phyloP scores from a whole-genome alignment of 768 basidiomycete genomes.

The Nidula microcarpa region DNA sequence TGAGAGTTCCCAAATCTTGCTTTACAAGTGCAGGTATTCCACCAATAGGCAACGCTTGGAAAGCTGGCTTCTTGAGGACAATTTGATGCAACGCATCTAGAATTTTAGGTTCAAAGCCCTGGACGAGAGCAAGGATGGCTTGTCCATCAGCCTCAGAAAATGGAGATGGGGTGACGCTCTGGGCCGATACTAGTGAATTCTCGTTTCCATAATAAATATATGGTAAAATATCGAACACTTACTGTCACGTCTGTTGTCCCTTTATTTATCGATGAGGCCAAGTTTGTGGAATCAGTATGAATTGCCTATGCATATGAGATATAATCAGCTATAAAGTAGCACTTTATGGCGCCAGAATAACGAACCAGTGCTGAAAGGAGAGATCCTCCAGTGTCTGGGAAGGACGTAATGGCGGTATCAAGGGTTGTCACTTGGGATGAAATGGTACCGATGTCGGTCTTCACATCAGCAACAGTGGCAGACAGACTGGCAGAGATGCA shows the following conservation, averaged over 20 bases:
- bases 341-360: background rate
- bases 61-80: conserved; percentile 19
- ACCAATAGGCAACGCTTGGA: conserved; percentile 15
- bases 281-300: conserved; percentile 14
- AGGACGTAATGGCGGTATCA: conserved; percentile 23
- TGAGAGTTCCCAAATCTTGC: conserved; percentile 18
- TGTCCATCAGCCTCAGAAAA: conserved; percentile 18
- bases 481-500: conserved; percentile 6
- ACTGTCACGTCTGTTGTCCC: conserved; percentile 23
- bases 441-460: conserved; percentile 23
- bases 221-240: background rate
- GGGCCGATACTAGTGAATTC: background rate
- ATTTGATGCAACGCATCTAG: conserved; percentile 12
- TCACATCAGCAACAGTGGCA: conserved; percentile 20
- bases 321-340: background rate
- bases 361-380: conserved; percentile 21
- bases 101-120: conserved; percentile 10
- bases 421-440: conserved; percentile 20
- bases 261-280: conserved; percentile 15
- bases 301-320: conserved; percentile 11
- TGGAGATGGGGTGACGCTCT: conserved; percentile 9
- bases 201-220: background rate
- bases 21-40: conserved; percentile 17
- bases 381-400: conserved; percentile 19
- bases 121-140: conserved; percentile 14